Evolutionary conservation across 2,329 filamentous ascomycete genomes (phyloP).

Genomic region (Trichoderma koningii): DNA sequence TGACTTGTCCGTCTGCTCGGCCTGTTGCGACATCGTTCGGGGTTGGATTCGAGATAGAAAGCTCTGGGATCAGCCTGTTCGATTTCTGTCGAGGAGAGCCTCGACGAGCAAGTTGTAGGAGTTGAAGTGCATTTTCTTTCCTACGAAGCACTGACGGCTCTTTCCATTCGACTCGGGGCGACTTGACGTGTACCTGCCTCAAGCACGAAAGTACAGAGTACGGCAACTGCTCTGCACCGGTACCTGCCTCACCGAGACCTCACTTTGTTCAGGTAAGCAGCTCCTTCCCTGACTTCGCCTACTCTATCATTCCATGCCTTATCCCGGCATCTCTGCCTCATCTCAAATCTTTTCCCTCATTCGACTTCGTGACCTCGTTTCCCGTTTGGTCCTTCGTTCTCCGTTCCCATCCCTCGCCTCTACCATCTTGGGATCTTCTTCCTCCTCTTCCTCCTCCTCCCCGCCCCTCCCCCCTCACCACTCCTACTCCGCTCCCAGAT

Average conservation of each 20-base stretch:
- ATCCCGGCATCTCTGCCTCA: constrained; percentile 1
- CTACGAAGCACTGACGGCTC: background rate
- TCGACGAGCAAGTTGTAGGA: constrained; percentile 18
- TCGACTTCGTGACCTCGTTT: background rate
- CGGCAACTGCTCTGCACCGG: constrained; percentile 15
- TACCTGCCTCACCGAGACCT: constrained; percentile 21
- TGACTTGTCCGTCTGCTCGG: background rate
- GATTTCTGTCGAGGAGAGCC: background rate
- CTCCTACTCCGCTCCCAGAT: background rate
- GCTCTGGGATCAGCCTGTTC: background rate
- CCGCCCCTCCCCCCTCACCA: background rate
- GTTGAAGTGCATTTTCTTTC: constrained; percentile 3
- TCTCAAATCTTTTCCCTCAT: background rate
- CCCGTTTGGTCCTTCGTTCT: background rate
- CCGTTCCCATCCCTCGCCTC: background rate
- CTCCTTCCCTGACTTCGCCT: constrained; percentile 10
- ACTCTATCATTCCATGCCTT: background rate
- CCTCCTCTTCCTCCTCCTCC: too few species aligned
- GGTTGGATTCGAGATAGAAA: constrained; percentile 16
- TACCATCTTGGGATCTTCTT: background rate
- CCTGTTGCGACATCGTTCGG: background rate
- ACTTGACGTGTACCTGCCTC: background rate
- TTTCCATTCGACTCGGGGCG: background rate
- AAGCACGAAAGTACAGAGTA: constrained; percentile 7
- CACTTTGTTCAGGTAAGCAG: constrained; percentile 26